Percentiles rank a stretch among this genome's conserved stretches.
Evolutionary conservation across 148 eudicot genomes (phyloP).

Genomic region (Diospyros lotus): DNA sequence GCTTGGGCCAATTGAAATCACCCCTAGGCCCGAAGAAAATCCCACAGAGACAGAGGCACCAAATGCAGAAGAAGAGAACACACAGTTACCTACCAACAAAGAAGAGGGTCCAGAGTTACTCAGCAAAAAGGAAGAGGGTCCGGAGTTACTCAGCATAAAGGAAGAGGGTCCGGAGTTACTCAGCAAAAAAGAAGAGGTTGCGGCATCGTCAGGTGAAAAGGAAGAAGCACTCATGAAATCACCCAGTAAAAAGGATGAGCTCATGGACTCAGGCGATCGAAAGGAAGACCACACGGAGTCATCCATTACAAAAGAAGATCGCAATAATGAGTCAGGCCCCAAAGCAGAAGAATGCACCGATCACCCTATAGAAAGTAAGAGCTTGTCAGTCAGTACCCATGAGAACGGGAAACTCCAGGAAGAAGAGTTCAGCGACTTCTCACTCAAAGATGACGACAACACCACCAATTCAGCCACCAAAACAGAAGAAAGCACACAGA

Average conservation of each 20-base stretch:
- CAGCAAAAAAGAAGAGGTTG: no score
- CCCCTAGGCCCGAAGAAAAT: constrained; percentile 6
- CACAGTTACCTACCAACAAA: background rate
- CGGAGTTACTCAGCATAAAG: constrained; percentile 4
- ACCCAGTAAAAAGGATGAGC: no score
- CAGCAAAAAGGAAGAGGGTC: background rate
- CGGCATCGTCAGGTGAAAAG: no score
- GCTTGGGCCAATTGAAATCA: constrained; percentile 52
- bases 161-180: background rate
- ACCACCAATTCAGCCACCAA: background rate
- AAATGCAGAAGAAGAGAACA: constrained; percentile 6
- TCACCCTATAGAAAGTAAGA: no score
- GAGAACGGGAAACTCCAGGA: no score
- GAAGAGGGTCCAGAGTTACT: background rate
- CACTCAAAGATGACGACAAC: no score
- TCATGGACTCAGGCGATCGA: no score
- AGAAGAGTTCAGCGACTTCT: no score
- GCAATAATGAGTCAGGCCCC: background rate
- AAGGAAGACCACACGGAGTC: background rate
- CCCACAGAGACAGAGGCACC: constrained; percentile 12
- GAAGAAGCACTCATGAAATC: no score
- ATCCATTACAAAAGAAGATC: background rate
- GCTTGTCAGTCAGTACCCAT: no score
- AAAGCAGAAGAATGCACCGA: constrained; percentile 3
- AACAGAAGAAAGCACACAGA: no score